Conservation (phyloP, 768 basidiomycete genomes). For the Pleurotus platypus region DNA sequence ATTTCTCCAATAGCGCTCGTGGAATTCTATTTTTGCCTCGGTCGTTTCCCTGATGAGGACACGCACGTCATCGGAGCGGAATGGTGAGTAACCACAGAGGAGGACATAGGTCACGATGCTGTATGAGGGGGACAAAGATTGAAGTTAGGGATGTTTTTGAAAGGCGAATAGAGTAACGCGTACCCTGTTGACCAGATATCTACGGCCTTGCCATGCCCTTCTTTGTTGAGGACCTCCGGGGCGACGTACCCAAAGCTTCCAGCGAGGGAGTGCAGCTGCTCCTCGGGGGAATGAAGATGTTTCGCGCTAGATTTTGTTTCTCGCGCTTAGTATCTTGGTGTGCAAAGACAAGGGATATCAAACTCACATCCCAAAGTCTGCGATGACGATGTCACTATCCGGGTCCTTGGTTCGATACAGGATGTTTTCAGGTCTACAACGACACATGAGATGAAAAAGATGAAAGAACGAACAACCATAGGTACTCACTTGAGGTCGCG, state of each 20-base stretch:
- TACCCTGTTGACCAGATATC: slow-evolving; percentile 95
- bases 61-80: slow-evolving; percentile 77
- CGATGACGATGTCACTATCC: slow-evolving; percentile 89
- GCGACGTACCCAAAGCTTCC: slow-evolving; percentile 90
- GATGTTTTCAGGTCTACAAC: slow-evolving; percentile 86
- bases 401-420: slow-evolving; percentile 77
- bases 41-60: slow-evolving; percentile 80
- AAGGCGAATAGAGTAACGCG: slow-evolving; percentile 17
- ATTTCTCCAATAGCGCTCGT: slow-evolving; percentile 93
- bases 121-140: not conserved
- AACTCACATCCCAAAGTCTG: slow-evolving; percentile 92
- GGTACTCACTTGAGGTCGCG: slow-evolving; percentile 82
- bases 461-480: not conserved
- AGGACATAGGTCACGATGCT: slow-evolving; percentile 95
- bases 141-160: not conserved
- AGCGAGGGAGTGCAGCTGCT: slow-evolving; percentile 68
- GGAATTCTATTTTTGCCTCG: slow-evolving; percentile 83
- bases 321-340: not conserved
- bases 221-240: slow-evolving; percentile 77
- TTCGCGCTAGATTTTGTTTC: slow-evolving; percentile 56
- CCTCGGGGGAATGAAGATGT: slow-evolving; percentile 68
- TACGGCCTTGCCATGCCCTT: slow-evolving; percentile 89
- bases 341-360: not conserved
- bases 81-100: slow-evolving; percentile 93
- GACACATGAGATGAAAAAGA: not conserved